Percentiles rank a stretch among this genome's conserved stretches.
These are phyloP conservation scores for Nicotiana rustica DNA, from an alignment of 305 asterid genomes.

Conservation along the genomic window DNA sequence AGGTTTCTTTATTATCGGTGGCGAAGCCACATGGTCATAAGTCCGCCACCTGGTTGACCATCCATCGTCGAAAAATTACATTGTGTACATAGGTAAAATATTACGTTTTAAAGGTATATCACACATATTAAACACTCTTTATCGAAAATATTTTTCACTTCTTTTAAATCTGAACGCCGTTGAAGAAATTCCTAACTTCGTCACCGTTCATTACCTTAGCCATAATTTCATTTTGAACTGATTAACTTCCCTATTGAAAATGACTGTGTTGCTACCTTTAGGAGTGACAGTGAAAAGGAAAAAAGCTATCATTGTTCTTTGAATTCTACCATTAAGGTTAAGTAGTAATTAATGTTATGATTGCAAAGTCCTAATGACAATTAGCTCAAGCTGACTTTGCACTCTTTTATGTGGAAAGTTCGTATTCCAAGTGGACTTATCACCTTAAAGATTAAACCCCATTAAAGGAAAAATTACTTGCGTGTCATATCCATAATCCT, in stretches of 20 bases:
- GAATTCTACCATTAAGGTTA: constrained; percentile 42
- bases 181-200: too few species aligned
- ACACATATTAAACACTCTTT: too few species aligned
- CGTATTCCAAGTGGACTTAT: constrained; percentile 43
- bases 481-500: constrained; percentile 31
- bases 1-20: too few species aligned
- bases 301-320: constrained; percentile 29
- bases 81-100: too few species aligned
- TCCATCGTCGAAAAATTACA: too few species aligned
- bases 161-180: too few species aligned
- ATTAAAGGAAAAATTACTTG: neutral
- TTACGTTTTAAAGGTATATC: too few species aligned
- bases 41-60: too few species aligned
- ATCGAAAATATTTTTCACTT: too few species aligned
- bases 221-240: constrained; percentile 29
- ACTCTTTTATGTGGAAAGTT: constrained; percentile 38
- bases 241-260: constrained; percentile 30
- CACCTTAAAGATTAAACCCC: constrained; percentile 47
- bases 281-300: constrained; percentile 31
- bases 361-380: constrained; percentile 45
- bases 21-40: too few species aligned
- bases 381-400: constrained; percentile 50
- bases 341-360: constrained; percentile 39
- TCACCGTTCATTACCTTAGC: neutral
- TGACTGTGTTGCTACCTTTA: constrained; percentile 36